These are phyloP conservation scores for Euptelea pleiosperma DNA, from an alignment of 164 flowering plant species.

Conservation along the genomic window DNA sequence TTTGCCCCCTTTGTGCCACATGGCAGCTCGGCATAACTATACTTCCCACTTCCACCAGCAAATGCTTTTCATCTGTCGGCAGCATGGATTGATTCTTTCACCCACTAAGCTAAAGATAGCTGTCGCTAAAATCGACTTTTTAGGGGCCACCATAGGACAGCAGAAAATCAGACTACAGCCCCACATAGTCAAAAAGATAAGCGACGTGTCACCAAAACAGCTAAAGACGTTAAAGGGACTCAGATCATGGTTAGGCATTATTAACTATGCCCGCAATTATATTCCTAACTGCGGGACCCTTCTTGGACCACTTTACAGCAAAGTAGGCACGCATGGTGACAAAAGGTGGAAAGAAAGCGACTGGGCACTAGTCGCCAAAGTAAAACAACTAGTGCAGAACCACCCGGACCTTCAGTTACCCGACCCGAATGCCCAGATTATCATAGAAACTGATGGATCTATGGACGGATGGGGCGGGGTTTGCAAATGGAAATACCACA, in stretches of 20 bases:
- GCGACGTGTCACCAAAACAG: not conserved
- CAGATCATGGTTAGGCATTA: slow-evolving; percentile 1
- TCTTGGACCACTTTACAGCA: slow-evolving; percentile 2
- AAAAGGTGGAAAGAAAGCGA: slow-evolving; percentile 1
- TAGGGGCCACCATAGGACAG: slow-evolving; percentile 8
- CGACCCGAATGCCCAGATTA: too few relatives aligned
- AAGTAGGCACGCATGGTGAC: not conserved
- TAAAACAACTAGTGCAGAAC: not conserved
- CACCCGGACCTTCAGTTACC: slow-evolving; percentile 2
- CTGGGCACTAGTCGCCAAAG: not conserved
- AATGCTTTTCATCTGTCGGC: slow-evolving; percentile 5
- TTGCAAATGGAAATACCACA: slow-evolving; percentile 1
- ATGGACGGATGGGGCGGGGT: slow-evolving; percentile 11
- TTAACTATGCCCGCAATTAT: slow-evolving; percentile 1
- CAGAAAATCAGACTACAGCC: slow-evolving; percentile 7
- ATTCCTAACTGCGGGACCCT: not conserved
- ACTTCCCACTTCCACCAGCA: too few relatives aligned
- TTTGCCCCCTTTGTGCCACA: too few relatives aligned
- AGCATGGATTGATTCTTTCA: slow-evolving; percentile 12
- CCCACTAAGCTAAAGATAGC: slow-evolving; percentile 15
- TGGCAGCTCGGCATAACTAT: too few relatives aligned
- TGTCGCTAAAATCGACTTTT: not conserved
- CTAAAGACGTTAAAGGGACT: not conserved
- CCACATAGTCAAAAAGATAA: slow-evolving; percentile 8
- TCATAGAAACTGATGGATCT: slow-evolving; percentile 7